Conservation (phyloP, 352 stramenopile genomes). For the Pseudoperonospora humuli region DNA sequence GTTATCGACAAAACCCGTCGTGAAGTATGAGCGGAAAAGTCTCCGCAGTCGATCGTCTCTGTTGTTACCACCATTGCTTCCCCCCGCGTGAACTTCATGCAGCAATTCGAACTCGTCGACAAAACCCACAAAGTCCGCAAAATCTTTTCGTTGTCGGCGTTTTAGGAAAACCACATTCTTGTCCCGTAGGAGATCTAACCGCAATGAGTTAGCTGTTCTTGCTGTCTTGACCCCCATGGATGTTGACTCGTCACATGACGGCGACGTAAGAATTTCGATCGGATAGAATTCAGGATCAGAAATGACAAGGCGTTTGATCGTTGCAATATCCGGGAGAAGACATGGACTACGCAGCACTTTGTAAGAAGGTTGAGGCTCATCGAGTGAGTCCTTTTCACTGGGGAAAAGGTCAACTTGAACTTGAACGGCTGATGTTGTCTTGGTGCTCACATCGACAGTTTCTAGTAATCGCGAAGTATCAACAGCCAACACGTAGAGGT, state of each 20-base stretch:
- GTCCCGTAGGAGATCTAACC: constrained; percentile 44
- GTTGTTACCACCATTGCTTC: not conserved
- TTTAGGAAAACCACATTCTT: constrained; percentile 63
- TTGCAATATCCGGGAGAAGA: constrained; percentile 55
- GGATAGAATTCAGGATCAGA: constrained; percentile 48
- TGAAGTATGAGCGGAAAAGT: constrained; percentile 33
- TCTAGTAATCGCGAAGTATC: constrained; percentile 66
- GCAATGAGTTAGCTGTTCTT: constrained; percentile 46
- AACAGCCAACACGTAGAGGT: constrained; percentile 87
- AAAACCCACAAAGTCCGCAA: constrained; percentile 9
- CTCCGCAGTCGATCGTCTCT: constrained; percentile 22
- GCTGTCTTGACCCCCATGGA: constrained; percentile 1
- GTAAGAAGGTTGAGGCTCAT: constrained; percentile 11
- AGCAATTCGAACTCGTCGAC: constrained; percentile 14
- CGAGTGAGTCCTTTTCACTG: not conserved
- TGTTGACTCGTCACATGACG: not conserved
- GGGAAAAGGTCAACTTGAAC: constrained; percentile 36
- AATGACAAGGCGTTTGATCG: constrained; percentile 50
- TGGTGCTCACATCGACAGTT: constrained; percentile 65
- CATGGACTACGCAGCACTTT: constrained; percentile 51
- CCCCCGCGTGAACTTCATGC: not conserved
- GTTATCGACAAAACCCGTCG: not conserved
- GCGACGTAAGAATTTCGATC: constrained; percentile 46
- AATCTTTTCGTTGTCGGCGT: constrained; percentile 23
- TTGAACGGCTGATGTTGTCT: constrained; percentile 35